Conservation (phyloP, 1,284 basidiomycete species). For the Ceratobasidium sp. region DNA sequence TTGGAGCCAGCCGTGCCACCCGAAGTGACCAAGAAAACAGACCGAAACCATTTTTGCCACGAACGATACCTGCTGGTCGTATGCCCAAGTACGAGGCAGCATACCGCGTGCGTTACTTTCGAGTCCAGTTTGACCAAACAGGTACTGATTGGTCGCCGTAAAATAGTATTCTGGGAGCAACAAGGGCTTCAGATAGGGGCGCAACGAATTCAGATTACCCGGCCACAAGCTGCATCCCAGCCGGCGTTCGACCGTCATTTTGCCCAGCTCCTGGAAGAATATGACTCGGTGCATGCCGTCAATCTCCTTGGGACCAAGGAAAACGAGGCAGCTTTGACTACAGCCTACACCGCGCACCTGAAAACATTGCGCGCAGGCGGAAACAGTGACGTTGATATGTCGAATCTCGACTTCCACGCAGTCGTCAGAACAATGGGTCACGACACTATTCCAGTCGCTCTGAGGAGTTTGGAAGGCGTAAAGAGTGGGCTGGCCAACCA, state of each 20-base stretch:
- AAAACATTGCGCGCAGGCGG: constrained; percentile 66
- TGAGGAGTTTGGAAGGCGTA: constrained; percentile 76
- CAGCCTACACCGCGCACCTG: constrained; percentile 85
- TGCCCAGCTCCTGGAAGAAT: constrained; percentile 85
- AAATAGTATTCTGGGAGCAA: constrained; percentile 96
- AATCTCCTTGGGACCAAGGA: constrained; percentile 92
- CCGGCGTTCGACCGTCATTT: constrained; percentile 97
- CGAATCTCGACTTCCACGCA: constrained; percentile 95
- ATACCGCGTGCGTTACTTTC: constrained; percentile 79
- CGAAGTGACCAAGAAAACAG: constrained; percentile 58
- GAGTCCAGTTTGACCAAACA: constrained; percentile 12
- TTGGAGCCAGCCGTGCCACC: not conserved
- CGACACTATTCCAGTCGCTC: constrained; percentile 83
- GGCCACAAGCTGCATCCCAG: constrained; percentile 91
- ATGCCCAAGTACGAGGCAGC: constrained; percentile 93
- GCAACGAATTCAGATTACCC: constrained; percentile 91
- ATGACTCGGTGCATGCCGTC: constrained; percentile 84
- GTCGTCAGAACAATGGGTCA: constrained; percentile 87
- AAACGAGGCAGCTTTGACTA: constrained; percentile 87
- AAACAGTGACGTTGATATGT: constrained; percentile 76
- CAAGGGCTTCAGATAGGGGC: constrained; percentile 92
- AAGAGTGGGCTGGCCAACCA: constrained; percentile 80
- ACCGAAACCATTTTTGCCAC: constrained; percentile 93
- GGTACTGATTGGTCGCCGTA: not conserved
- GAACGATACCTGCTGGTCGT: constrained; percentile 87